Base-by-base conservation (phyloP, 192 early-diverging fungal genomes). In the Coemansia sp. region DNA sequence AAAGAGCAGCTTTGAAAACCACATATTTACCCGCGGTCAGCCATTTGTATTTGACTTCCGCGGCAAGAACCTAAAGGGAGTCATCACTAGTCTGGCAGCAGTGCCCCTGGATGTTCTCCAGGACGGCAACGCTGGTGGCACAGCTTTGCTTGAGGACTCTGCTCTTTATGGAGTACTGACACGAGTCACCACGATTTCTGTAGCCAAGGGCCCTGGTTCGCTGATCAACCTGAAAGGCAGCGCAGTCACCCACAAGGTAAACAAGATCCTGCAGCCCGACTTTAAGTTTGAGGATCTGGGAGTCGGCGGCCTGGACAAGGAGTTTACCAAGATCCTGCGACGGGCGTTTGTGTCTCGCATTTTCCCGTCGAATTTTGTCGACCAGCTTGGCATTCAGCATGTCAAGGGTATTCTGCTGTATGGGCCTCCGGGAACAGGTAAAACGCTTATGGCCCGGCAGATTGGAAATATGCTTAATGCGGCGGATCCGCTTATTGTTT, bases 381-480 rank as follows among this genome's bases (percentile, higher is more conserved):
- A 94, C 70, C 92, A 93, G 69, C 82, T 97, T 48, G 96, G 96
- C n/a, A 95, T 99, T 50, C 93, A 96, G 69, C 97, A 99, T 75
- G 94, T 95, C 56, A 99, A 96, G 80, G 94, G 94, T 65, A 90
- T 95, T 66, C 77, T 93, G 58, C 78, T 93, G 4, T 93, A 90
- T 76, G 95, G 96, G 18, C 95, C 96, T 36, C 95, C 96, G 0
- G 96, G 96, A 60, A 99, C 96, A 0, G 96, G 96, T 48, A 99
- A 99, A 74, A 99, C 96, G 18, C 80, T 97, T 56, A 95, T 99
- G 89, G 96, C 96, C 7, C 89, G 97, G 10, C 96, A 99, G 80
- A 99, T 99, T 61, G 97, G 96, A 20, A 97, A 97, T 68, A 97
- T 99, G 97, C 86, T 99, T 61, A 97, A 97, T 70, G 90, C 92